phyloP scores from a whole-genome alignment of 2,329 filamentous ascomycete species.

The Aspergillus pseudotamarii region DNA sequence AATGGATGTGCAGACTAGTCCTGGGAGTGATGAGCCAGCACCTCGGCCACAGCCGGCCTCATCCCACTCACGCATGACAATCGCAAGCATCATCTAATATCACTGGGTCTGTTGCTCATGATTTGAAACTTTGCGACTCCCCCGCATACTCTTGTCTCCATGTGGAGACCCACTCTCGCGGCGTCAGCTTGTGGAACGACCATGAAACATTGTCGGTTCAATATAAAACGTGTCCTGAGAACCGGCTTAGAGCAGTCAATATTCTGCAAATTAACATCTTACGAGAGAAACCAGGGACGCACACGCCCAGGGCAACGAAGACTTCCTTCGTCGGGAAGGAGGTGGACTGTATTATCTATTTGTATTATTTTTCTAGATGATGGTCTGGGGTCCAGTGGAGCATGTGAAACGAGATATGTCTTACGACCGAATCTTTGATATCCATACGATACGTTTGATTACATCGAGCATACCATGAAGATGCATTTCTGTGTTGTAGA shows the following conservation, averaged over 20 bases:
- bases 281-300: neutral
- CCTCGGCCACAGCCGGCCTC: conserved; percentile 33
- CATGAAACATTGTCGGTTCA: neutral
- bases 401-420: conserved; percentile 27
- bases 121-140: neutral
- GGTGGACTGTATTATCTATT: conserved; percentile 1
- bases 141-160: neutral
- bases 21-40: conserved; percentile 23
- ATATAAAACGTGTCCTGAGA: neutral
- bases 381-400: neutral
- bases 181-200: neutral
- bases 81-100: conserved; percentile 48
- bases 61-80: conserved; percentile 48
- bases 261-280: neutral
- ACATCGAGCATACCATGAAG: neutral
- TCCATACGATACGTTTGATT: conserved; percentile 3
- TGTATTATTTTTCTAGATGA: conserved; percentile 8
- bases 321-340: neutral
- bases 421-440: conserved; percentile 12
- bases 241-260: neutral
- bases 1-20: conserved; percentile 40
- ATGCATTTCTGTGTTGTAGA: neutral
- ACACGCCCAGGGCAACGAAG: neutral
- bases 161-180: neutral
- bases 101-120: neutral